Percentiles rank a stretch among this genome's conserved stretches.
phyloP scores from a whole-genome alignment of 2,329 filamentous ascomycete species.

The Huntiella decipiens region DNA sequence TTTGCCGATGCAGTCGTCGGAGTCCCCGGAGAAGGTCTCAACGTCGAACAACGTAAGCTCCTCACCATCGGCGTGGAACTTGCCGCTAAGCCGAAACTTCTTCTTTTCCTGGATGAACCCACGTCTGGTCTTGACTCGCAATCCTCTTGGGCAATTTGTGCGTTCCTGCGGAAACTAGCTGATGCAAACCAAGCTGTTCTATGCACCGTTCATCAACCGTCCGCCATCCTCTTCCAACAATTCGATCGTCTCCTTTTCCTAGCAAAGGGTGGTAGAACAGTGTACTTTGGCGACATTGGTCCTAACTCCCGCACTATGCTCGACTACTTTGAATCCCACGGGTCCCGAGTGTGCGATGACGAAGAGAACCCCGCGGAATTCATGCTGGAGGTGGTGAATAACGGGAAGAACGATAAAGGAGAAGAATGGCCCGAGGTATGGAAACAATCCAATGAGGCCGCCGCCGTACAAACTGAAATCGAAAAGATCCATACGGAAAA shows the following conservation, averaged over 20 bases:
- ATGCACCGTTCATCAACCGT: constrained; percentile 37
- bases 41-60: constrained; percentile 42
- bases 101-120: constrained; percentile 45
- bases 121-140: constrained; percentile 44
- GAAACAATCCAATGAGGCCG: constrained; percentile 32
- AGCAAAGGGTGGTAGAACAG: constrained; percentile 43
- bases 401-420: constrained; percentile 20
- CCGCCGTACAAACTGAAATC: constrained; percentile 39
- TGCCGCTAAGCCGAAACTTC: constrained; percentile 35
- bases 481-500: constrained; percentile 38
- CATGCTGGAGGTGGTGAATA: constrained; percentile 41
- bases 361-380: constrained; percentile 59
- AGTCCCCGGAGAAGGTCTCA: constrained; percentile 39
- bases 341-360: constrained; percentile 36
- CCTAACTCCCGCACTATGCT: constrained; percentile 36
- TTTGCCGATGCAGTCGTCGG: constrained; percentile 49
- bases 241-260: constrained; percentile 46
- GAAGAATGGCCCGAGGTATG: constrained; percentile 52
- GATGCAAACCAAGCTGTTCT: constrained; percentile 33
- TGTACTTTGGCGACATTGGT: constrained; percentile 52
- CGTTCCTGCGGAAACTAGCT: constrained; percentile 42
- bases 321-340: constrained; percentile 45
- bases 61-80: constrained; percentile 43
- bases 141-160: constrained; percentile 42
- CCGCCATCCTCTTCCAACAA: constrained; percentile 31